These are phyloP conservation scores for Aspergillus arachidicola DNA, from an alignment of 2,329 filamentous ascomycete species.

Conservation along the genomic window DNA sequence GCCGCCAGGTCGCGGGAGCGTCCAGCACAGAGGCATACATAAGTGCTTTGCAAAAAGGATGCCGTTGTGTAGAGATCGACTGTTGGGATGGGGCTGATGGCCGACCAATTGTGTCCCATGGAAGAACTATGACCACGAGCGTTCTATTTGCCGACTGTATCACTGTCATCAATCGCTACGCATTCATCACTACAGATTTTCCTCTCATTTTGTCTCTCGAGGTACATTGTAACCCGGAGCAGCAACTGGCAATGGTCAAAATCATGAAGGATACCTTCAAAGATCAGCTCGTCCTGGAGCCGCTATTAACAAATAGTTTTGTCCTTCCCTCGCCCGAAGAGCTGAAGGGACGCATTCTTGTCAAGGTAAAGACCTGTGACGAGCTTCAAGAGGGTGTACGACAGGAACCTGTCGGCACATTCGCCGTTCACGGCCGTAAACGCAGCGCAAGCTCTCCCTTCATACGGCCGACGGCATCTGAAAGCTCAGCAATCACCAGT, in stretches of 20 bases:
- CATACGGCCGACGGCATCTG: conserved; percentile 62
- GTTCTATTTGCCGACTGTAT: conserved; percentile 92
- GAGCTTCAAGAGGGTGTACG: conserved; percentile 51
- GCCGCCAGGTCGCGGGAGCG: conserved; percentile 83
- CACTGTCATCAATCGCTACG: conserved; percentile 90
- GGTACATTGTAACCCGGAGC: conserved; percentile 82
- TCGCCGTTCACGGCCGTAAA: conserved; percentile 46
- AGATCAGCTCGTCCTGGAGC: conserved; percentile 74
- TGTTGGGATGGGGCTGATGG: conserved; percentile 95
- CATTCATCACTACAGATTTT: conserved; percentile 83
- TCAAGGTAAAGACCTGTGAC: conserved; percentile 89
- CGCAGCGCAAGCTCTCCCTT: conserved; percentile 80
- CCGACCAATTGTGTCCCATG: conserved; percentile 87
- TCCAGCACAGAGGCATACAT: conserved; percentile 97
- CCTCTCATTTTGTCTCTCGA: conserved; percentile 94
- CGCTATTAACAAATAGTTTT: conserved; percentile 68
- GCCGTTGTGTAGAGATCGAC: conserved; percentile 94
- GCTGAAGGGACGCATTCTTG: conserved; percentile 77
- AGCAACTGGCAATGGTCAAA: conserved; percentile 85
- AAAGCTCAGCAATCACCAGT: conserved; percentile 56
- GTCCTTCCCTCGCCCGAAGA: conserved; percentile 83
- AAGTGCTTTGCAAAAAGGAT: conserved; percentile 80
- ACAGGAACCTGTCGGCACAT: conserved; percentile 44
- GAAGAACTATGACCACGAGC: conserved; percentile 82
- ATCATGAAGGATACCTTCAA: conserved; percentile 87